A percentile compares a stretch with the other conserved stretches of the same genome.
Evolutionary conservation across 148 eudicot genomes (phyloP).

Genomic region (Selenicereus undatus): DNA sequence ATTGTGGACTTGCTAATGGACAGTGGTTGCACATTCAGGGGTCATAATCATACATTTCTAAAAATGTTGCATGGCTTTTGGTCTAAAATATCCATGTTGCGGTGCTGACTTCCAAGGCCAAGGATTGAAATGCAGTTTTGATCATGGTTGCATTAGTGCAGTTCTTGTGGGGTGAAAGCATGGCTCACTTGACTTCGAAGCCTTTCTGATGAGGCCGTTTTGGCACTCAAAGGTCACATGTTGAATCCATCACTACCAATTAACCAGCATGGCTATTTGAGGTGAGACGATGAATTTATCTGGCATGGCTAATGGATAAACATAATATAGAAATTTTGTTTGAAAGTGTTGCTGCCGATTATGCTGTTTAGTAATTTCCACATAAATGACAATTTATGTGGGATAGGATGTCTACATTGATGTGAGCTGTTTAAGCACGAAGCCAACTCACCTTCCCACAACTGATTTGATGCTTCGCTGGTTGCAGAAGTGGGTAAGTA

Average conservation of each 20-base stretch:
- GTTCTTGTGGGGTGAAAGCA: too few species aligned
- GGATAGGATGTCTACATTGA: not conserved
- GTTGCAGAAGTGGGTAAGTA: not conserved
- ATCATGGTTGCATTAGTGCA: too few species aligned
- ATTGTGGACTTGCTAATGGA: not conserved
- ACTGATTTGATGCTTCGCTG: not conserved
- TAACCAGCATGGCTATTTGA: not conserved
- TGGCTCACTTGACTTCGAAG: too few species aligned
- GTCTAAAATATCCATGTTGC: not conserved
- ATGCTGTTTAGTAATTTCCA: not conserved
- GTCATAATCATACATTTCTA: not conserved
- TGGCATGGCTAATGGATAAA: not conserved
- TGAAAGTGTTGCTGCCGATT: not conserved
- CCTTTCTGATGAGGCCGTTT: too few species aligned
- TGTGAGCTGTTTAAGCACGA: constrained; percentile 9
- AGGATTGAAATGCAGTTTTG: too few species aligned
- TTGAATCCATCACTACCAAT: not conserved
- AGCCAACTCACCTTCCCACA: not conserved
- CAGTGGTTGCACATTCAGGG: not conserved
- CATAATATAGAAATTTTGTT: not conserved
- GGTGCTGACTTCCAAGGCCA: too few species aligned
- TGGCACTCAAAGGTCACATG: too few species aligned
- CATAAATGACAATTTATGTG: not conserved
- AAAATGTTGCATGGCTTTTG: not conserved
- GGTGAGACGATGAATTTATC: not conserved